Evolutionary conservation across 768 basidiomycete genomes (phyloP).

Genomic region (Leccinum imitatum): DNA sequence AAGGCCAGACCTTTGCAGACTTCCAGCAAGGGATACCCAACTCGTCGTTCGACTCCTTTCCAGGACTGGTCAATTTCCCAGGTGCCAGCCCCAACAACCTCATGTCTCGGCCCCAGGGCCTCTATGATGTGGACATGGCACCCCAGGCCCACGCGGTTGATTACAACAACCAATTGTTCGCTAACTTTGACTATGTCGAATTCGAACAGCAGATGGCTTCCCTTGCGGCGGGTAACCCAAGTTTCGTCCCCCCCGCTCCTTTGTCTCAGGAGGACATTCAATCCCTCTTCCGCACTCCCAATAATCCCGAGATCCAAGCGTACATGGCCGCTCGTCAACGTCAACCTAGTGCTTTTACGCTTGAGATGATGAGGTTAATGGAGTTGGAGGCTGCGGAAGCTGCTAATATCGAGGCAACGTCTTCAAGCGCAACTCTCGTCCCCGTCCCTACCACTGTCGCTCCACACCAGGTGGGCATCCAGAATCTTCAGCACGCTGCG

Average conservation of each 20-base stretch:
- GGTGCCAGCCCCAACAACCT: constrained; percentile 34
- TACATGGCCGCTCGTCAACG: constrained; percentile 17
- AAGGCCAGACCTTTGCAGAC: constrained; percentile 7
- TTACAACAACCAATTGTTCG: constrained; percentile 20
- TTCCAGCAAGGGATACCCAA: not conserved
- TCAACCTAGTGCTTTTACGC: constrained; percentile 24
- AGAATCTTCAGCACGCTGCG: constrained; percentile 15
- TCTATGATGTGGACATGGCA: constrained; percentile 36
- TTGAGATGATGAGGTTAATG: constrained; percentile 39
- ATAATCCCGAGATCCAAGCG: constrained; percentile 12
- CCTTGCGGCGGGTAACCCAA: constrained; percentile 4
- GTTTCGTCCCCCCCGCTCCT: constrained; percentile 1
- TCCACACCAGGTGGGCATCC: constrained; percentile 27
- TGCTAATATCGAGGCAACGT: constrained; percentile 5
- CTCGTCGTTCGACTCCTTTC: constrained; percentile 25
- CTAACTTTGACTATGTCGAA: constrained; percentile 23
- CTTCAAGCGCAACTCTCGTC: not conserved
- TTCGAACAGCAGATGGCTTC: constrained; percentile 10
- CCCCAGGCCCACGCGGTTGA: constrained; percentile 1
- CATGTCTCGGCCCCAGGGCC: constrained; percentile 35
- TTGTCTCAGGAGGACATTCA: constrained; percentile 18
- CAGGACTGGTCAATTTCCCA: constrained; percentile 33
- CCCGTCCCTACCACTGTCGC: constrained; percentile 13
- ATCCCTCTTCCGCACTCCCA: constrained; percentile 21
- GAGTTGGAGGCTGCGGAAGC: constrained; percentile 33